Conservation (phyloP, 176 grass and related monocot species). For the Avena eriantha region DNA sequence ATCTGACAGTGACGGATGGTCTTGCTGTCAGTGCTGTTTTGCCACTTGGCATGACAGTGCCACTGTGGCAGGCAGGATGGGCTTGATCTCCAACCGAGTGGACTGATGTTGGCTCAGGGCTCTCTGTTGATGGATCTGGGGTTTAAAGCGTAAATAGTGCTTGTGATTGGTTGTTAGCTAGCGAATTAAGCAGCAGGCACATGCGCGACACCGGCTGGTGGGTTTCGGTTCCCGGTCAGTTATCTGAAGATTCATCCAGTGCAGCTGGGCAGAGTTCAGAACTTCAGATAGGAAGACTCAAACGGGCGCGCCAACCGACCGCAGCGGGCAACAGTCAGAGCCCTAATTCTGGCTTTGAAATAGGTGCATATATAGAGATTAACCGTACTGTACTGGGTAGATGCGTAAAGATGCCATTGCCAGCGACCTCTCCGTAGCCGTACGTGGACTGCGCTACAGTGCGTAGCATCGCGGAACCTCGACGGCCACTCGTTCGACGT, state of each 20-base stretch:
- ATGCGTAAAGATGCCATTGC: background rate
- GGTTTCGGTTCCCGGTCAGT: slow-evolving; percentile 25
- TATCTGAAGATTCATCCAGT: slow-evolving; percentile 15
- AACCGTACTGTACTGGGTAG: too few relatives aligned
- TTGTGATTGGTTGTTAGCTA: slow-evolving; percentile 28
- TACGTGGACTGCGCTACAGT: slow-evolving; percentile 5
- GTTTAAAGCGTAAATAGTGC: background rate
- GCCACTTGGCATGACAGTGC: slow-evolving; percentile 35
- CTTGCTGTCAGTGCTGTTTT: slow-evolving; percentile 24
- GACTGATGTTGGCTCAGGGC: slow-evolving; percentile 14
- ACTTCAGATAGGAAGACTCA: background rate
- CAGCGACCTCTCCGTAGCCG: background rate
- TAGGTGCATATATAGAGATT: too few relatives aligned
- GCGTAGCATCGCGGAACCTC: background rate
- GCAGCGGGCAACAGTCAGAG: too few relatives aligned
- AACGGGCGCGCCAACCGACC: too few relatives aligned
- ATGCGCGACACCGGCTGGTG: slow-evolving; percentile 38
- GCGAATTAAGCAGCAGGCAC: slow-evolving; percentile 17
- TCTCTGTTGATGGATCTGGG: slow-evolving; percentile 27
- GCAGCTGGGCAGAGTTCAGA: slow-evolving; percentile 25
- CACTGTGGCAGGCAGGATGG: background rate
- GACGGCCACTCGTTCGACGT: background rate
- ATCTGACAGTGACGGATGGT: slow-evolving; percentile 26
- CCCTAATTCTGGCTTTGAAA: too few relatives aligned
- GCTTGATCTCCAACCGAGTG: slow-evolving; percentile 22